phyloP scores from a whole-genome alignment of 306 rosid species.

The Vicia villosa region DNA sequence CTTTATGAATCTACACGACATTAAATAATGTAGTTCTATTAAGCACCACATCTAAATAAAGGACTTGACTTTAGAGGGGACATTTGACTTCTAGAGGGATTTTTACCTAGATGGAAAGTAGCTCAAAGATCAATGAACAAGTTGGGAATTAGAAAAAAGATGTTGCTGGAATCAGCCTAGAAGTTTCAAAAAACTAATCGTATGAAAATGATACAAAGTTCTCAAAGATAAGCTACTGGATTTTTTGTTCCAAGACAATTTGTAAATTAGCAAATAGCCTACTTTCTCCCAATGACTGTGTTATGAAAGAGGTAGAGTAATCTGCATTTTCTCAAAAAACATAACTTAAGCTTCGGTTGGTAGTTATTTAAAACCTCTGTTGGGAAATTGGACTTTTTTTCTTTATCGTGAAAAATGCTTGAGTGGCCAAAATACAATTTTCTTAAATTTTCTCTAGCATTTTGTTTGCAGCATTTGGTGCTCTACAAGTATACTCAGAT shows the following conservation, averaged over 20 bases:
- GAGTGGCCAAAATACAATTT: slow-evolving; percentile 1
- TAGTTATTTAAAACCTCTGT: slow-evolving; percentile 6
- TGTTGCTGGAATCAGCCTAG: not conserved
- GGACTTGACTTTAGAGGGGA: not conserved
- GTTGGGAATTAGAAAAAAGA: not conserved
- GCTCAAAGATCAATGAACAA: not conserved
- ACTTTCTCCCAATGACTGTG: slow-evolving; percentile 5
- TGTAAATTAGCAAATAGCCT: not conserved
- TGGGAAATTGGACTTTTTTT: slow-evolving; percentile 14
- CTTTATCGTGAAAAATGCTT: not conserved
- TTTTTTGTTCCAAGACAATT: not conserved
- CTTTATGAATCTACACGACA: not conserved
- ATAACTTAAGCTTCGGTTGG: not conserved
- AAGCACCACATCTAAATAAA: not conserved
- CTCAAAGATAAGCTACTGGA: not conserved
- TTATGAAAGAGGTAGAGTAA: not conserved
- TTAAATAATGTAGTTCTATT: not conserved
- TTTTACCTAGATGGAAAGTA: not conserved
- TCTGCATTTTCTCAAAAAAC: slow-evolving; percentile 5
- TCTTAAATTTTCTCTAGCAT: not conserved
- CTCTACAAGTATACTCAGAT: slow-evolving; percentile 12
- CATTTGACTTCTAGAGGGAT: not conserved
- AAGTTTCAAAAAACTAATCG: not conserved
- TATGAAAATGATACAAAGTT: slow-evolving; percentile 2
- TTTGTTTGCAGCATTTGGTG: slow-evolving; percentile 15